phyloP scores from a whole-genome alignment of 2,329 filamentous ascomycete genomes.

The Monilinia fructicola region DNA sequence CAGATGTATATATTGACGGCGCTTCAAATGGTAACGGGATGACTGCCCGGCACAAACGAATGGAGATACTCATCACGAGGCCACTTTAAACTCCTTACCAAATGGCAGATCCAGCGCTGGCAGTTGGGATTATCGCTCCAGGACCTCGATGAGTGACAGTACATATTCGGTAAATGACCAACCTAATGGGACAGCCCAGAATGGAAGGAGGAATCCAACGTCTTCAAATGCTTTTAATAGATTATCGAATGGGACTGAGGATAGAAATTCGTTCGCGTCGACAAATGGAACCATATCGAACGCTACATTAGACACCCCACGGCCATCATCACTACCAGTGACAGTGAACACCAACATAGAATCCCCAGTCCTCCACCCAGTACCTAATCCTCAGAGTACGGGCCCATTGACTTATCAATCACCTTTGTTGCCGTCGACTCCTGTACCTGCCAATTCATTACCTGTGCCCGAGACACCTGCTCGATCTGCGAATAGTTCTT shows the following conservation, averaged over 20 bases:
- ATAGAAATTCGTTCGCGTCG: constrained; percentile 36
- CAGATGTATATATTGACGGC: constrained; percentile 39
- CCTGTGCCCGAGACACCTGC: constrained; percentile 30
- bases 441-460: constrained; percentile 33
- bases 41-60: constrained; percentile 31
- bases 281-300: constrained; percentile 36
- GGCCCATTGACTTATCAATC: constrained; percentile 39
- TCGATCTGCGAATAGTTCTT: constrained; percentile 38
- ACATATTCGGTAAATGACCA: constrained; percentile 37
- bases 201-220: constrained; percentile 38
- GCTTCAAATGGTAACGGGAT: constrained; percentile 21
- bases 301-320: constrained; percentile 25
- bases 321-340: constrained; percentile 32
- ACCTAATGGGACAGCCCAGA: constrained; percentile 34
- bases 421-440: constrained; percentile 37
- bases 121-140: constrained; percentile 40
- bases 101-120: constrained; percentile 54
- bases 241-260: constrained; percentile 31
- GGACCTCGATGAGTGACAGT: constrained; percentile 38
- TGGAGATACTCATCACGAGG: constrained; percentile 40
- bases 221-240: constrained; percentile 34
- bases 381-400: constrained; percentile 38
- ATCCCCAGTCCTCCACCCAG: constrained; percentile 32
- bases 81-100: constrained; percentile 59
- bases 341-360: constrained; percentile 31